Evolutionary conservation across 2,329 filamentous ascomycete species (phyloP).

Genomic region (Endothia cerciana): DNA sequence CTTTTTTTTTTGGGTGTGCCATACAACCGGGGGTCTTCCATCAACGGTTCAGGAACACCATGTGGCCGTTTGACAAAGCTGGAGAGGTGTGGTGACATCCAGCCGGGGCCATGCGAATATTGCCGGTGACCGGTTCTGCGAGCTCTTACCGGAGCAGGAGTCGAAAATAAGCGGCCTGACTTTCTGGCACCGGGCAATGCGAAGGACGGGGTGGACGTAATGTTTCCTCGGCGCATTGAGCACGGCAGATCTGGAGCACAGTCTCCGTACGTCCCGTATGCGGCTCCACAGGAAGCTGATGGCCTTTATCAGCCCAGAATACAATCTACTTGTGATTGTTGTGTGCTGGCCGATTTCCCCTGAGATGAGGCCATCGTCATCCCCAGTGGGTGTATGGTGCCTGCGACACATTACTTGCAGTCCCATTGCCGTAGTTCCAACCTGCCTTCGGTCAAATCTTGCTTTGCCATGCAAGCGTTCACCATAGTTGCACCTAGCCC

Average conservation of each 20-base stretch:
- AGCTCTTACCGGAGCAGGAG: neutral
- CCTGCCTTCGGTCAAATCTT: neutral
- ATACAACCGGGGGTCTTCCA: neutral
- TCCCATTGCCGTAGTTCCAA: neutral
- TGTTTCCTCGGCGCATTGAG: neutral
- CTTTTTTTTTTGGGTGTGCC: too few species aligned
- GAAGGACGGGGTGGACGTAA: neutral
- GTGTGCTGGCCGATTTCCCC: neutral
- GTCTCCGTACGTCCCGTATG: neutral
- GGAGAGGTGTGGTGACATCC: neutral
- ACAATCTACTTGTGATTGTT: neutral
- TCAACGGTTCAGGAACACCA: slow-evolving; percentile 1
- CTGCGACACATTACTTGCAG: neutral
- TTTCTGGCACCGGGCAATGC: neutral
- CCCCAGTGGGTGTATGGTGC: neutral
- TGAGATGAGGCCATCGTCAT: neutral
- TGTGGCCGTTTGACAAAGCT: slow-evolving; percentile 1
- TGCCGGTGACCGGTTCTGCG: neutral
- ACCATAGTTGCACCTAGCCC: neutral
- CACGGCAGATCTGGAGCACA: neutral
- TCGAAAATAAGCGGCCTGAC: neutral
- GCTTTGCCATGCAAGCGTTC: neutral
- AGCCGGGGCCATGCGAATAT: neutral
- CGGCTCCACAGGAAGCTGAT: neutral
- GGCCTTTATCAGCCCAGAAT: neutral